Evolutionary conservation across 1,139 yeast genomes (phyloP), one percentile per base, ranked within the genome.

Genomic region (Entelexis sorbosivorans): DNA sequence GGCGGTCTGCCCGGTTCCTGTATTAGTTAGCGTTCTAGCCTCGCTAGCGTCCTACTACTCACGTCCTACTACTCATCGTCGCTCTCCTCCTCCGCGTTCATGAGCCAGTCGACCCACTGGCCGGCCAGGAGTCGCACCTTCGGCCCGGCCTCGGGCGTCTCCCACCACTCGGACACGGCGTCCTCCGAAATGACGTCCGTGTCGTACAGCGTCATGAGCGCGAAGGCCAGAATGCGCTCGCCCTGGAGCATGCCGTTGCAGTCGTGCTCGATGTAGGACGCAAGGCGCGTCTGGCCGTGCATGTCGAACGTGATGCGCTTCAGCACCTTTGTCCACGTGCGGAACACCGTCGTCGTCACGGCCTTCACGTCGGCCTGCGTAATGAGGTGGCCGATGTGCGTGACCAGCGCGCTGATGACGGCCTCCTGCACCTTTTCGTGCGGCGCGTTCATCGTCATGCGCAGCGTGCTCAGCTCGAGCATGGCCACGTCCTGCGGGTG

Each of bases 361-460:
- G 78, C 82, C 63, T 83, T 82, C 40, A 81, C 80, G 45, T 77
- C 79, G 59, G 85, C 70, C 0, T 95, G 86, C 39, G 81, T 75
- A 44, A 87, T 76, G 62, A 82, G 82, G 59, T 84, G 85, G 52
- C 77, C 73, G 20, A 85, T 77, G 62, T 93, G 76, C 47, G 72
- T 71, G 45, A 87, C 63, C 61, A 91, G 72, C 0, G 96, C 93
- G 45, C 75, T 73, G 36, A 81, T 72, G 0, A 96, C 87, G 7
- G 95, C 95, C 36, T 72, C 68, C 64, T 97, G 78, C 14, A 91
- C 96, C 63, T 89, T 96, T 62, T 86, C 94, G 66, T 91, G 91
- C 0, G 93, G 77, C 14, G 88, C 97, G 65, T 91, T 88, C 91
- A 89, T 83, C 59, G 96, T 85, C 98, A 93, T 91, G 69, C 97